Evolutionary conservation across 257 asterid genomes (phyloP).

Genomic region (Coffea eugenioides): DNA sequence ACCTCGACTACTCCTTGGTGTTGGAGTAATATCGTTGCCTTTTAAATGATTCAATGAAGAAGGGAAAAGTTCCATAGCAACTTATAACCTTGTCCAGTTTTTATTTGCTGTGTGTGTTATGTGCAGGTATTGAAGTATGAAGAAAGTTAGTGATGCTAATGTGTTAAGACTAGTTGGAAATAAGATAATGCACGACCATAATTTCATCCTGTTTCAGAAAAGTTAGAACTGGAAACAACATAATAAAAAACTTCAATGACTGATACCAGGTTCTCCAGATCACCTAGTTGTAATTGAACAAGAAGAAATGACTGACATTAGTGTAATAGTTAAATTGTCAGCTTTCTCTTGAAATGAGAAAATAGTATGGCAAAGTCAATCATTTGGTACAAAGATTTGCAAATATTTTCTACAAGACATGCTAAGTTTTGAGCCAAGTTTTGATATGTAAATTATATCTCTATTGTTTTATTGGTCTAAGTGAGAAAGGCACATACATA

Average conservation of each 20-base stretch:
- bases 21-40: slow-evolving; percentile 13
- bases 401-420: neutral
- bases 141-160: neutral
- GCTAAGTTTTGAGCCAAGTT: neutral
- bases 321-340: neutral
- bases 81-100: neutral
- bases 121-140: neutral
- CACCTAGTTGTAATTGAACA: neutral
- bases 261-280: neutral
- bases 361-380: neutral
- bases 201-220: neutral
- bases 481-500: neutral
- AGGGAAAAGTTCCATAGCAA: neutral
- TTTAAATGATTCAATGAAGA: neutral
- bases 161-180: neutral
- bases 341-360: neutral
- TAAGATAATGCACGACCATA: neutral
- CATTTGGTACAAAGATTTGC: neutral
- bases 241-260: neutral
- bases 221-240: neutral
- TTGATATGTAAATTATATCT: neutral
- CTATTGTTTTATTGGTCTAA: neutral
- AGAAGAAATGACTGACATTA: neutral
- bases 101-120: neutral
- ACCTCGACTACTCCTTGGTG: slow-evolving; percentile 20